phyloP scores from a whole-genome alignment of 2,329 filamentous ascomycete genomes.

The Neonectria hederae region DNA sequence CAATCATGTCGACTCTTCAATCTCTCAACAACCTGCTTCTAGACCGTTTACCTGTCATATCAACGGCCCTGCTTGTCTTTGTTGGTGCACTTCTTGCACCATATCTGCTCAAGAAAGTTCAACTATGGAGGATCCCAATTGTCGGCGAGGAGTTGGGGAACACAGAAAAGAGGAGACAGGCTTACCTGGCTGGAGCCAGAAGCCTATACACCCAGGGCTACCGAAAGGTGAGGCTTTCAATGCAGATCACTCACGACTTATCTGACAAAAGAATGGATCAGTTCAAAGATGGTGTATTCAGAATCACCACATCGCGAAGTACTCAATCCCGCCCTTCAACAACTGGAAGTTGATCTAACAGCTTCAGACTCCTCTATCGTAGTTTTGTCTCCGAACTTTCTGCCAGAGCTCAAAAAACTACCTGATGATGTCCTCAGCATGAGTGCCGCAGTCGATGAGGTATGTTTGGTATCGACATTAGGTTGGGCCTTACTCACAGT shows the following conservation, averaged over 20 bases:
- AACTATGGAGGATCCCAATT: constrained; percentile 20
- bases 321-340: not conserved
- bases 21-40: not conserved
- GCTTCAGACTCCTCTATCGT: constrained; percentile 20
- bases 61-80: not conserved
- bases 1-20: constrained; percentile 16
- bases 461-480: not conserved
- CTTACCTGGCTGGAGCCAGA: constrained; percentile 25
- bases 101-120: fast-evolving
- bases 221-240: constrained; percentile 6
- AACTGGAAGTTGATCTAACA: constrained; percentile 1
- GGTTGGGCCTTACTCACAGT: constrained; percentile 1
- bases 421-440: constrained; percentile 25
- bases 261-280: not conserved
- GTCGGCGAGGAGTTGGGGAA: constrained; percentile 21
- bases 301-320: constrained; percentile 31
- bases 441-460: constrained; percentile 30
- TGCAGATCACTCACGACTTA: not conserved
- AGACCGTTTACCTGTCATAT: constrained; percentile 15
- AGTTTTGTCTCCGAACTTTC: constrained; percentile 26
- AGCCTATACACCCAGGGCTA: constrained; percentile 25
- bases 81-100: not conserved
- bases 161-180: constrained; percentile 25
- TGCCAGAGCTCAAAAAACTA: constrained; percentile 27
- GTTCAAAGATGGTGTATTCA: constrained; percentile 27